Evolutionary conservation across 148 eudicot genomes (phyloP).

Genomic region (Euryodendron excelsum): DNA sequence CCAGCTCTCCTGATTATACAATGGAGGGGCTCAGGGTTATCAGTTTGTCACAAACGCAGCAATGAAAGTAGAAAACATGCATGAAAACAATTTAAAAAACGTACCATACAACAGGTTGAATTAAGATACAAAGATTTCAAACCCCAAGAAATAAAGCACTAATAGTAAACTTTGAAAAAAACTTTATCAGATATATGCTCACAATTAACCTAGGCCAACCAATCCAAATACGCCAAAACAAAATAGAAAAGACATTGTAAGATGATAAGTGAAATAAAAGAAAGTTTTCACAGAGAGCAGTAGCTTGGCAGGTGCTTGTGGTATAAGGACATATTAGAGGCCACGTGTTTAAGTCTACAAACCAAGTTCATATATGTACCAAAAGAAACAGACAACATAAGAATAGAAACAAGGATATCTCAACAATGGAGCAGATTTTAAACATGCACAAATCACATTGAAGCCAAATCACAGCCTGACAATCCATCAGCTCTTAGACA

Average conservation of each 20-base stretch:
- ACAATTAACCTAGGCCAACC: not conserved
- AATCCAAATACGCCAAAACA: not conserved
- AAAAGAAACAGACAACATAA: slow-evolving; percentile 4
- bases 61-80: not conserved
- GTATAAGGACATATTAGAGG: not conserved
- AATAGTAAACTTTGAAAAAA: not conserved
- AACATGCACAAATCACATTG: not conserved
- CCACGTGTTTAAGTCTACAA: not conserved
- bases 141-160: not conserved
- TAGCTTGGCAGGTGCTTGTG: not conserved
- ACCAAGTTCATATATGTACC: not conserved
- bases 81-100: not conserved
- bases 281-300: not conserved
- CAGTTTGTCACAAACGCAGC: not conserved
- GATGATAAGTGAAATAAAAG: not conserved
- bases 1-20: not conserved
- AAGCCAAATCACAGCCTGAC: not conserved
- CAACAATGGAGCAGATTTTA: not conserved
- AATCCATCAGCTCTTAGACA: slow-evolving; percentile 4
- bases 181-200: not conserved
- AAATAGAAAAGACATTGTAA: not conserved
- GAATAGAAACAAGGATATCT: not conserved
- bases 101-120: not conserved
- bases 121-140: not conserved
- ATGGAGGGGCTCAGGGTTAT: not conserved